Conservation (phyloP, 202 grass and related monocot genomes). For the Bolboschoenoplectus hybrid region DNA sequence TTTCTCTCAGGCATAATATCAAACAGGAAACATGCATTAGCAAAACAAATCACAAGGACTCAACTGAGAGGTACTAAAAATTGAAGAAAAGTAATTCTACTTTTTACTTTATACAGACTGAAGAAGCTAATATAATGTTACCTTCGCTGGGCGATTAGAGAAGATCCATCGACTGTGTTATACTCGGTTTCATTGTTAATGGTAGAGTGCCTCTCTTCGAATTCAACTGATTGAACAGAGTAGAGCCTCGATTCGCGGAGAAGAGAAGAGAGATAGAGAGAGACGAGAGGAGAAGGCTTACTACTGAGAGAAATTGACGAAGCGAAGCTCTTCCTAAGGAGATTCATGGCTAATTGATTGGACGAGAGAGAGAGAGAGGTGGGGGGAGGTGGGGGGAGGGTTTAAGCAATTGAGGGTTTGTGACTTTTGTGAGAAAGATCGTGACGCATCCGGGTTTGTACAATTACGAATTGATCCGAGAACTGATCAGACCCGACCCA, state of each 20-base stretch:
- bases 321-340: constrained; percentile 27
- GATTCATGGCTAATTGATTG: constrained; percentile 24
- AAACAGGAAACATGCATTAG: constrained; percentile 49
- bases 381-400: neutral
- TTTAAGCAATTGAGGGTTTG: constrained; percentile 17
- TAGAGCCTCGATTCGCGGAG: neutral
- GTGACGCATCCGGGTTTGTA: neutral
- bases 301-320: constrained; percentile 23
- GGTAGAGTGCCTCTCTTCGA: constrained; percentile 70
- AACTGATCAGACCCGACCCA: neutral
- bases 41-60: neutral
- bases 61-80: neutral
- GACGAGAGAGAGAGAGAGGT: no score
- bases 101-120: neutral
- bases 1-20: constrained; percentile 42
- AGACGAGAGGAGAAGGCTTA: constrained; percentile 14
- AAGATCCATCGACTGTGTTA: constrained; percentile 69
- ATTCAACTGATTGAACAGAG: constrained; percentile 42
- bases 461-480: neutral
- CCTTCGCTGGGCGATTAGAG: constrained; percentile 74
- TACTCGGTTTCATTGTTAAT: constrained; percentile 66
- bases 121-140: constrained; percentile 18
- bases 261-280: constrained; percentile 30
- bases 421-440: neutral
- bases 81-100: no score